Base-by-base conservation (phyloP, 1,284 basidiomycete species). In the Macrocybe sp. region DNA sequence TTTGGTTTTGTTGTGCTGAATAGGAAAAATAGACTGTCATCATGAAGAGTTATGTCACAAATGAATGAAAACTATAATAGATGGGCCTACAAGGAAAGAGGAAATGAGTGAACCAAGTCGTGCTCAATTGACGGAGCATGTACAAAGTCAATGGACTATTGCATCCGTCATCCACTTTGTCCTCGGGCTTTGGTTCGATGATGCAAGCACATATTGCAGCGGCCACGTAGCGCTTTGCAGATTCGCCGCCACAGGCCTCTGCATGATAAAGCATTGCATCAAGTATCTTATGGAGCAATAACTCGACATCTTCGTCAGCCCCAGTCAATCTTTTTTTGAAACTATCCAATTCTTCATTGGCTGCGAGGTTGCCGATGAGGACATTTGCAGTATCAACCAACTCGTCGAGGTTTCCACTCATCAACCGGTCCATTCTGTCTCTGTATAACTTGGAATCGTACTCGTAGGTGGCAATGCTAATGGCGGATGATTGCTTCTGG, bases 31-130 rank as follows among this genome's bases (percentile, higher is more conserved):
- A 7, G 6, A 32, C 28, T 14, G 31, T 12, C 16, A 41, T 35
- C 30, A 11, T 30, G 35, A 39, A 7, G n/a, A 38, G 28, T 36
- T 10, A 12, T 10, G 12, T 10, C 9, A 42, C 31, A 9, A 14
- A 12, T 36, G 36, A 22, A 22, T 22, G 22, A 3, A 22, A 22
- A 22, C 22, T 22, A 22, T 22, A 4, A 22, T 22, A 22, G 22
- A 22, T 22, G 22, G 4, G 22, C 22, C 4, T 22, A 22, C 46
- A 47, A 34, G 34, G 34, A 22, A 47, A 47, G 14, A 47, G 38
- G 2, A 47, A 28, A 42, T 47, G 39, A 28, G 46, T 29, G 29
- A 47, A 12, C 46, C 46, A 47, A 41, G 39, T 47, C 28, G 32
- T 22, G n/a, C 29, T 37, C 7, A 47, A 37, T 33, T 47, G 38